These are phyloP conservation scores for Trametes hirsuta DNA, from an alignment of 1,284 basidiomycete species.

Conservation along the genomic window DNA sequence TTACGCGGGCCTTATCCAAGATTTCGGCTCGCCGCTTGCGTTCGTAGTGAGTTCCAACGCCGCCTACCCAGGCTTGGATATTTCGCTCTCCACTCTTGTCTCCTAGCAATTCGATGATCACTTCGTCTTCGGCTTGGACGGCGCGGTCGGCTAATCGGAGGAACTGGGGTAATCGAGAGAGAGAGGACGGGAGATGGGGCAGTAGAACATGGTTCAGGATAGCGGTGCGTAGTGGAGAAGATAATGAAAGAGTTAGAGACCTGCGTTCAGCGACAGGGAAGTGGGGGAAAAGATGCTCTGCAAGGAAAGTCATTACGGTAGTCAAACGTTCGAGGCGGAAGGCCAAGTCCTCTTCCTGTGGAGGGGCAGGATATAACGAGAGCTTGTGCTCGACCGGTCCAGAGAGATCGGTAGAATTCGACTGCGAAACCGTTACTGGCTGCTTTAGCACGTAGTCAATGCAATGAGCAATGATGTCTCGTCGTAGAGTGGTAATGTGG, in stretches of 20 bases:
- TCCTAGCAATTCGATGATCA: slow-evolving; percentile 53
- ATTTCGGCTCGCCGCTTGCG: slow-evolving; percentile 65
- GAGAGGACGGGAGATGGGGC: slow-evolving; percentile 66
- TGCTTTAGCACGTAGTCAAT: slow-evolving; percentile 61
- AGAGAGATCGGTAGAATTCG: slow-evolving; percentile 36
- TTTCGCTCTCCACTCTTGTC: slow-evolving; percentile 52
- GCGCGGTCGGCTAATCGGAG: slow-evolving; percentile 57
- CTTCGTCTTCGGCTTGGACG: slow-evolving; percentile 63
- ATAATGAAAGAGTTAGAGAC: slow-evolving; percentile 55
- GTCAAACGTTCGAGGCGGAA: slow-evolving; percentile 57
- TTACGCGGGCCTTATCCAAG: slow-evolving; percentile 56
- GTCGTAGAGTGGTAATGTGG: slow-evolving; percentile 61
- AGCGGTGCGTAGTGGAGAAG: slow-evolving; percentile 58
- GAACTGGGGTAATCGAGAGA: slow-evolving; percentile 61
- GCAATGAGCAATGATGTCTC: slow-evolving; percentile 63
- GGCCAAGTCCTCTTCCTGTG: slow-evolving; percentile 41
- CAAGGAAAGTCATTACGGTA: slow-evolving; percentile 57
- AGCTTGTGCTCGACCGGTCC: slow-evolving; percentile 46
- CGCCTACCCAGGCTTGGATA: slow-evolving; percentile 64
- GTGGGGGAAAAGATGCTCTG: slow-evolving; percentile 52
- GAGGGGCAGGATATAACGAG: slow-evolving; percentile 48
- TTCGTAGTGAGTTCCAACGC: slow-evolving; percentile 72
- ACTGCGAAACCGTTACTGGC: slow-evolving; percentile 46
- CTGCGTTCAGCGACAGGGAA: slow-evolving; percentile 51
- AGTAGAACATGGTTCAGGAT: slow-evolving; percentile 69